A percentile compares a stretch with the other conserved stretches of the same genome.
phyloP scores from a whole-genome alignment of 352 stramenopile species.

The Globisporangium carolinianum region DNA sequence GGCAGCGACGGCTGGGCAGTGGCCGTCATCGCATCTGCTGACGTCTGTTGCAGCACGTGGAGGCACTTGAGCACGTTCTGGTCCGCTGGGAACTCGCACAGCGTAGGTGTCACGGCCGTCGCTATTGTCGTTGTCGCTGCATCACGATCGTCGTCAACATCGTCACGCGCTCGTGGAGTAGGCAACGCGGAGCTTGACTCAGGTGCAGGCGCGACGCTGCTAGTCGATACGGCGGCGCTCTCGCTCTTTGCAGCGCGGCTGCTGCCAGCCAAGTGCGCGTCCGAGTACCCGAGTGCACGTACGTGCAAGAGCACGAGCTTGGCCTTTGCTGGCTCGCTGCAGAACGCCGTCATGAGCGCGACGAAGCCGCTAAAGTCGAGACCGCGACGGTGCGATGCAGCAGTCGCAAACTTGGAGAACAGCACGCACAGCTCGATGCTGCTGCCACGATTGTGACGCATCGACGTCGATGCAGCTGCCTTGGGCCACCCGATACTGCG shows the following conservation, averaged over 20 bases:
- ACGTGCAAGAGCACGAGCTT: slow-evolving; percentile 46
- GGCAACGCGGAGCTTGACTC: neutral
- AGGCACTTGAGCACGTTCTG: slow-evolving; percentile 79
- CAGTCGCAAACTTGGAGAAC: slow-evolving; percentile 62
- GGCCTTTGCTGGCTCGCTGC: slow-evolving; percentile 29
- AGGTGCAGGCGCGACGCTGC: neutral
- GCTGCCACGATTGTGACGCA: neutral
- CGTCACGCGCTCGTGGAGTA: neutral
- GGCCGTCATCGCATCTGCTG: neutral
- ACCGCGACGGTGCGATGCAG: slow-evolving; percentile 21
- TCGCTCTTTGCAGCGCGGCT: neutral
- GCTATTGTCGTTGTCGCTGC: slow-evolving; percentile 6
- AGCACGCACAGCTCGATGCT: slow-evolving; percentile 35
- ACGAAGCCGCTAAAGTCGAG: slow-evolving; percentile 38
- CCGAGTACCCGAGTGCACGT: slow-evolving; percentile 32
- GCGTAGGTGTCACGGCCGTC: slow-evolving; percentile 6
- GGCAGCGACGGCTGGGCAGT: slow-evolving; percentile 13
- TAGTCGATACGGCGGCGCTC: neutral
- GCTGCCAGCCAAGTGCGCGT: slow-evolving; percentile 11
- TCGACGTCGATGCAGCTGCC: neutral
- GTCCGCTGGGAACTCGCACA: slow-evolving; percentile 49
- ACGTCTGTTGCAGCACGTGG: slow-evolving; percentile 33
- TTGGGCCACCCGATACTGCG: slow-evolving; percentile 9
- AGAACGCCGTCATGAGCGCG: slow-evolving; percentile 32
- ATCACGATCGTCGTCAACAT: slow-evolving; percentile 5